Evolutionary conservation across 371 early-diverging fungal genomes (phyloP).

Genomic region (Neoconidiobolus thromboides): DNA sequence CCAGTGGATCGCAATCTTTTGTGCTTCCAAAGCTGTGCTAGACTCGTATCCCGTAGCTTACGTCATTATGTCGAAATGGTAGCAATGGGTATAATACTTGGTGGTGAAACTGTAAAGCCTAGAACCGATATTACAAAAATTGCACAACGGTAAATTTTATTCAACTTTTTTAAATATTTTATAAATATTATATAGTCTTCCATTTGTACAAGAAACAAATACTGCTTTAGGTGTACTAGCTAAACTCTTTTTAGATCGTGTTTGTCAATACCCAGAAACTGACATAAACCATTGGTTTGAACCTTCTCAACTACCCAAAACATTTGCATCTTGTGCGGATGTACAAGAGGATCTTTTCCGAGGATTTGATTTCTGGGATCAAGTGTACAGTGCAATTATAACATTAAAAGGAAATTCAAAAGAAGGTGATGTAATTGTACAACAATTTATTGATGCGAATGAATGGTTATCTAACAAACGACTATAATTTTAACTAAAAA

Average conservation of each 20-base stretch:
- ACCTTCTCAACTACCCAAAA: constrained; percentile 9
- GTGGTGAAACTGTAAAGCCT: constrained; percentile 25
- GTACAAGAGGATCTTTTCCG: constrained; percentile 20
- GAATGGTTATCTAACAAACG: constrained; percentile 16
- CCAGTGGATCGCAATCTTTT: constrained; percentile 51
- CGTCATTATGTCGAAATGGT: constrained; percentile 40
- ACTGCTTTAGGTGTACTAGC: constrained; percentile 28
- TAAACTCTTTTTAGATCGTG: constrained; percentile 22
- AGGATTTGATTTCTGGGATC: constrained; percentile 31
- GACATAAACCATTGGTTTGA: neutral
- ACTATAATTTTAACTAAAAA: neutral
- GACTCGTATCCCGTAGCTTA: constrained; percentile 32
- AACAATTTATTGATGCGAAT: constrained; percentile 23
- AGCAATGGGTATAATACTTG: constrained; percentile 28
- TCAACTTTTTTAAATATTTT: neutral
- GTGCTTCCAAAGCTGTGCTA: constrained; percentile 46
- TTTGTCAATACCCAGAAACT: constrained; percentile 2
- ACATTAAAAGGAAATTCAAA: constrained; percentile 13
- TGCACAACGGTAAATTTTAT: constrained; percentile 17
- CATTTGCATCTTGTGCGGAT: constrained; percentile 20
- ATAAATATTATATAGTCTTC: constrained; percentile 16
- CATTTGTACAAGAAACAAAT: constrained; percentile 26
- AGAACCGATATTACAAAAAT: constrained; percentile 27
- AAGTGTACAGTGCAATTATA: constrained; percentile 16
- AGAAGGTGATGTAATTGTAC: constrained; percentile 10